Conservation (phyloP, 495 filamentous ascomycete genomes). For the Trichoderma virens region DNA sequence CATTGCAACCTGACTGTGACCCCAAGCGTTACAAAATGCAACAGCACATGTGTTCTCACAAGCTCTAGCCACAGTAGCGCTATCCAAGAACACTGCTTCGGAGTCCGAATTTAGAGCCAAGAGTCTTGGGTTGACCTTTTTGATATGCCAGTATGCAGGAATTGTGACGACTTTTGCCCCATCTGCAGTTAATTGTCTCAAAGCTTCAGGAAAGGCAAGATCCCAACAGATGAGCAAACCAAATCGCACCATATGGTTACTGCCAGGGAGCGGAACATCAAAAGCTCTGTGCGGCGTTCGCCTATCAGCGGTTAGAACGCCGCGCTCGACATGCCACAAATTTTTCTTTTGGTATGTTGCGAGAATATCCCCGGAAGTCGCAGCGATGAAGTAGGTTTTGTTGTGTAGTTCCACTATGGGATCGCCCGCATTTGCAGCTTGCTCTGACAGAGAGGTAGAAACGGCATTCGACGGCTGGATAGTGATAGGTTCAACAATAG, state of each 20-base stretch:
- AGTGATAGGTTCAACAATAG: constrained; percentile 58
- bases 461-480: neutral
- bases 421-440: constrained; percentile 16
- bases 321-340: constrained; percentile 60
- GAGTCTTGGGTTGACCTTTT: constrained; percentile 52
- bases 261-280: constrained; percentile 55
- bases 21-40: constrained; percentile 71
- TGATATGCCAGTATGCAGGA: constrained; percentile 70
- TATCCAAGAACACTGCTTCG: constrained; percentile 65
- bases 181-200: constrained; percentile 63
- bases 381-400: constrained; percentile 73
- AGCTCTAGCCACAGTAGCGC: constrained; percentile 57
- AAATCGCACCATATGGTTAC: constrained; percentile 43
- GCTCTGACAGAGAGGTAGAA: constrained; percentile 12
- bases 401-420: constrained; percentile 44
- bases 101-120: constrained; percentile 49
- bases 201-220: constrained; percentile 82
- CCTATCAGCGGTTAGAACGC: constrained; percentile 33
- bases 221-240: constrained; percentile 91
- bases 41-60: constrained; percentile 78
- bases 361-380: constrained; percentile 51
- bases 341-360: constrained; percentile 82
- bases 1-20: constrained; percentile 64
- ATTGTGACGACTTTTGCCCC: constrained; percentile 75
- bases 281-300: constrained; percentile 59